Evolutionary conservation across 805 yeast genomes (phyloP).

Genomic region (Vanderwaltozyma polyspora): DNA sequence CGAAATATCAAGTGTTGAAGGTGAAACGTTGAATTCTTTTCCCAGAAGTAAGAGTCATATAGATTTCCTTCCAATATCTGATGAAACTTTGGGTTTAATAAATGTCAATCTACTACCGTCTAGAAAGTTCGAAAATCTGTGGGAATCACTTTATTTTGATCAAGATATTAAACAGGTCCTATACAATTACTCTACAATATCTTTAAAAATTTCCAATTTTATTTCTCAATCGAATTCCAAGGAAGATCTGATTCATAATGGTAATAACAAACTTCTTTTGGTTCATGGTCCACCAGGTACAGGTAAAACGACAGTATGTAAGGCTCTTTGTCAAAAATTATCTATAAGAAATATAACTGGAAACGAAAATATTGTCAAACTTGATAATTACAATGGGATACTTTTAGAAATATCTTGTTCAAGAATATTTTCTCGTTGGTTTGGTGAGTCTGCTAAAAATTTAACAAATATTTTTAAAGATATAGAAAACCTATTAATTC

Average conservation of each 20-base stretch:
- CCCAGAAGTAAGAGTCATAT: neutral
- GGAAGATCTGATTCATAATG: conserved; percentile 1
- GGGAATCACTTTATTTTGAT: conserved; percentile 29
- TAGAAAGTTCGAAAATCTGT: conserved; percentile 21
- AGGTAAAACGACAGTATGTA: conserved; percentile 35
- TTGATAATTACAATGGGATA: conserved; percentile 15
- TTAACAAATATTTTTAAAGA: conserved; percentile 29
- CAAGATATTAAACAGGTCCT: conserved; percentile 23
- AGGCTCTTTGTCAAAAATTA: conserved; percentile 31
- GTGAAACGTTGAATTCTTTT: conserved; percentile 4
- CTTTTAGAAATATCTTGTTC: conserved; percentile 35
- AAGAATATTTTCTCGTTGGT: conserved; percentile 35
- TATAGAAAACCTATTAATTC: conserved; percentile 19
- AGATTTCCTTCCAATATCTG: conserved; percentile 7
- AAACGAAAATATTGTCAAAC: conserved; percentile 1
- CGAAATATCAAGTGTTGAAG: conserved; percentile 6
- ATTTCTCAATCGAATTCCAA: conserved; percentile 2
- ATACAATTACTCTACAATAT: conserved; percentile 25
- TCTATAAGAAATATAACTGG: conserved; percentile 19
- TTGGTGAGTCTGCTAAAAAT: conserved; percentile 37
- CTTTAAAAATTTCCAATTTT: conserved; percentile 18
- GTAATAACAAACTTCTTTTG: conserved; percentile 21
- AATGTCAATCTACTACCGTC: conserved; percentile 23
- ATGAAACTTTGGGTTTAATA: conserved; percentile 10
- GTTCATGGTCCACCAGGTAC: conserved; percentile 39